Conservation (phyloP, 495 filamentous ascomycete genomes). For the Podospora fimiseda region DNA sequence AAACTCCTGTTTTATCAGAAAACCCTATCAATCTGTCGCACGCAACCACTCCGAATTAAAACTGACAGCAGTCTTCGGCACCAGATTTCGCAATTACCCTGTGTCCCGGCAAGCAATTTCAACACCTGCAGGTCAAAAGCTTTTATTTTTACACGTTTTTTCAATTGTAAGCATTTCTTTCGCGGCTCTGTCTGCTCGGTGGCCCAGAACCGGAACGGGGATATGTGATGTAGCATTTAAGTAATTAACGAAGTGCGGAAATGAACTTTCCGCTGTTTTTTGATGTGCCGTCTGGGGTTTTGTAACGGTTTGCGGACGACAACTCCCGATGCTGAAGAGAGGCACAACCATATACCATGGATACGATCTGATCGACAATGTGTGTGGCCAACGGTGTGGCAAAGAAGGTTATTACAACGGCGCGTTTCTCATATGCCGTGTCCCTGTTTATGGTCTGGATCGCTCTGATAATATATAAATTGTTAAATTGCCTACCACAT, state of each 20-base stretch:
- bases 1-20: background rate
- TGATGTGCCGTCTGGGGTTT: background rate
- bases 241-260: background rate
- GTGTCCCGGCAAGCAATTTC: background rate
- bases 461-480: too few relatives aligned
- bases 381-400: too few relatives aligned
- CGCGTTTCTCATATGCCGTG: too few relatives aligned
- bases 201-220: background rate
- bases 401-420: too few relatives aligned
- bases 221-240: background rate
- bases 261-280: background rate
- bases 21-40: conserved; percentile 9
- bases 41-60: conserved; percentile 11
- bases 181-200: background rate
- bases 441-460: too few relatives aligned
- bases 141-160: background rate
- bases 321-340: background rate
- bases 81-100: background rate
- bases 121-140: background rate
- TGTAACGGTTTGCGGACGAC: background rate
- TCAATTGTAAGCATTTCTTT: background rate
- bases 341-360: background rate
- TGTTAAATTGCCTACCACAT: too few relatives aligned
- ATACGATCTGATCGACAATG: too few relatives aligned
- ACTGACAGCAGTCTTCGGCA: background rate